phyloP scores from a whole-genome alignment of 2,329 filamentous ascomycete species.

The Periconia sp. region DNA sequence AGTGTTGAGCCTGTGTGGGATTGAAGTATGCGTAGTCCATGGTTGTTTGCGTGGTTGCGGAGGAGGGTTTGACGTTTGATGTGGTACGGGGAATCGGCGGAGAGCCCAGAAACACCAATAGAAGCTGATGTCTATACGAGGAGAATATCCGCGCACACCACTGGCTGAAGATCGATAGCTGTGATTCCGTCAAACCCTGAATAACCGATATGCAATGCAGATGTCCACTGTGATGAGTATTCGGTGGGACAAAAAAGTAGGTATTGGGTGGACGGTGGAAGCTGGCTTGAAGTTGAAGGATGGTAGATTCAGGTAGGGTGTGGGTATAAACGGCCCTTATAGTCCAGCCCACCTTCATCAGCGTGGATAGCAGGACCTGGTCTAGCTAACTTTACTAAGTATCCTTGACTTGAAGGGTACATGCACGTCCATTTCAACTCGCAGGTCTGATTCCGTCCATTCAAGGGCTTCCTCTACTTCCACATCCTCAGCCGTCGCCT shows the following conservation, averaged over 20 bases:
- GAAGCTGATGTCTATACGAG: neutral
- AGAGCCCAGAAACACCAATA: neutral
- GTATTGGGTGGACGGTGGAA: neutral
- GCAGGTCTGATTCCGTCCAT: neutral
- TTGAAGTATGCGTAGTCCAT: slow-evolving; percentile 65
- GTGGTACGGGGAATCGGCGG: neutral
- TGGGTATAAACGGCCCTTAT: neutral
- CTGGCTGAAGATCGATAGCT: neutral
- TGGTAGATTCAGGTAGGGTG: neutral
- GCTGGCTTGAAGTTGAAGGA: neutral
- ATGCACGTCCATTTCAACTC: neutral
- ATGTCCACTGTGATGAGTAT: neutral
- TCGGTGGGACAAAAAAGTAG: neutral
- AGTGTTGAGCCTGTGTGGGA: slow-evolving; percentile 48
- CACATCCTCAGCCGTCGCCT: neutral
- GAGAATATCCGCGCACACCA: too few species aligned
- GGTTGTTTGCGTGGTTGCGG: slow-evolving; percentile 1
- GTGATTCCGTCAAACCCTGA: neutral
- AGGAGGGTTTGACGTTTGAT: neutral
- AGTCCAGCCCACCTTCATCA: neutral
- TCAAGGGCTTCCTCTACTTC: neutral
- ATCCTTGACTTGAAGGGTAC: neutral
- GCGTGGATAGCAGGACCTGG: neutral
- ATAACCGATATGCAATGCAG: neutral
- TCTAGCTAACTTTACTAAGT: too few species aligned